A percentile compares a stretch with the other conserved stretches of the same genome.
phyloP scores from a whole-genome alignment of 164 flowering plant genomes.

The Nymphaea thermarum region DNA sequence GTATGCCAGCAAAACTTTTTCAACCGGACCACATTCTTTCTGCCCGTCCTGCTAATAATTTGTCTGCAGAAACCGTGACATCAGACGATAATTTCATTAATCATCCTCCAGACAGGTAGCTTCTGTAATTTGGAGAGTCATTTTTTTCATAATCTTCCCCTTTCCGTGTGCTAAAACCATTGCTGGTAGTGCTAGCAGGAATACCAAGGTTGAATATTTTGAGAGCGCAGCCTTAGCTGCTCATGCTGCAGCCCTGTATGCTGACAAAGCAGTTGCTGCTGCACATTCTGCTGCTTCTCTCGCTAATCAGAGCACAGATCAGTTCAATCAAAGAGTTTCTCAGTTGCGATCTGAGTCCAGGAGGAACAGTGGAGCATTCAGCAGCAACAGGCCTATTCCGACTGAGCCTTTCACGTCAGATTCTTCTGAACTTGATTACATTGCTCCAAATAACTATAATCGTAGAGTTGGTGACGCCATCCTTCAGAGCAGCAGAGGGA shows the following conservation, averaged over 20 bases:
- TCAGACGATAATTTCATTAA: neutral
- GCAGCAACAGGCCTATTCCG: conserved; percentile 1
- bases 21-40: neutral
- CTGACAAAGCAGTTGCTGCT: conserved; percentile 74
- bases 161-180: neutral
- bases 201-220: conserved; percentile 12
- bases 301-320: conserved; percentile 28
- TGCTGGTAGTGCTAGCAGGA: neutral
- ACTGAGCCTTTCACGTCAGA: conserved; percentile 5
- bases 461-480: conserved; percentile 6
- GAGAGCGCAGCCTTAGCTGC: conserved; percentile 69
- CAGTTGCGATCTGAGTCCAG: neutral
- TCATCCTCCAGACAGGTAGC: neutral
- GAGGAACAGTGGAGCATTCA: neutral
- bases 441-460: neutral
- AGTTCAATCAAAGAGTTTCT: conserved; percentile 3
- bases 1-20: neutral
- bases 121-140: neutral
- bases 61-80: neutral
- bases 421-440: neutral
- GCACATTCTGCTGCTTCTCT: conserved; percentile 77
- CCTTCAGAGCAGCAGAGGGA: conserved; percentile 8
- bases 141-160: neutral
- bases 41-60: neutral
- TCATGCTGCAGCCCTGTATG: conserved; percentile 73